phyloP scores from a whole-genome alignment of 1,284 basidiomycete species.

The Sphaerobolus stellatus region DNA sequence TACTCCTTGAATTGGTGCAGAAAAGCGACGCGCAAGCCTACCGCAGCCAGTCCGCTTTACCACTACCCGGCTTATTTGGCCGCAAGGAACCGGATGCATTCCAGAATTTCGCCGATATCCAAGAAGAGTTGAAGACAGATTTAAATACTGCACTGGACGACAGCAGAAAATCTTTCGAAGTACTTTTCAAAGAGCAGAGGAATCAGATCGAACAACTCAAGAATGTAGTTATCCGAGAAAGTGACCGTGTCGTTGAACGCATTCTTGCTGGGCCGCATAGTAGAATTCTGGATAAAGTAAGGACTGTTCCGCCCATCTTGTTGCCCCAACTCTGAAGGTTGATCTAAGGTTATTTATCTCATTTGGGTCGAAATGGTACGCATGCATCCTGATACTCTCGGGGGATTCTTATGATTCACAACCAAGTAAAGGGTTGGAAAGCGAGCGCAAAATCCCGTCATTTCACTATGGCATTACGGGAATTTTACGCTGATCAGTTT shows the following conservation, averaged over 20 bases:
- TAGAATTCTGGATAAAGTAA: not conserved
- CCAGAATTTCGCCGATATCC: not conserved
- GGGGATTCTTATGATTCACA: not conserved
- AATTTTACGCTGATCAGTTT: not conserved
- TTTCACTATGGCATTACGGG: not conserved
- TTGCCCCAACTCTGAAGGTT: not conserved
- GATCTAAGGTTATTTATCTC: not conserved
- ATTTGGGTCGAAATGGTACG: conserved; percentile 1
- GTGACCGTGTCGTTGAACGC: not conserved
- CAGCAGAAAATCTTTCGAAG: not conserved
- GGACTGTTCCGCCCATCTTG: not conserved
- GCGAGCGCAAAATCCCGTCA: not conserved
- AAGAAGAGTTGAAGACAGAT: not conserved
- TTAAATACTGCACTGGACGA: not conserved
- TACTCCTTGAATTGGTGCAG: conserved; percentile 2
- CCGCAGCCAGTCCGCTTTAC: not conserved
- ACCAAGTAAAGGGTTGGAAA: not conserved
- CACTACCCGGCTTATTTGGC: not conserved
- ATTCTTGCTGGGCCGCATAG: not conserved
- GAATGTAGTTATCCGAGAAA: not conserved
- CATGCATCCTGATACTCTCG: not conserved
- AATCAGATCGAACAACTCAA: not conserved
- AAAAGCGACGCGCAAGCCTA: not conserved
- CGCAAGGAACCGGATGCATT: not conserved
- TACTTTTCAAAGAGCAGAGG: too few species aligned